A percentile compares a stretch with the other conserved stretches of the same genome.
Conservation (phyloP, 2,329 filamentous ascomycete genomes). For the Podosphaera xanthii region DNA sequence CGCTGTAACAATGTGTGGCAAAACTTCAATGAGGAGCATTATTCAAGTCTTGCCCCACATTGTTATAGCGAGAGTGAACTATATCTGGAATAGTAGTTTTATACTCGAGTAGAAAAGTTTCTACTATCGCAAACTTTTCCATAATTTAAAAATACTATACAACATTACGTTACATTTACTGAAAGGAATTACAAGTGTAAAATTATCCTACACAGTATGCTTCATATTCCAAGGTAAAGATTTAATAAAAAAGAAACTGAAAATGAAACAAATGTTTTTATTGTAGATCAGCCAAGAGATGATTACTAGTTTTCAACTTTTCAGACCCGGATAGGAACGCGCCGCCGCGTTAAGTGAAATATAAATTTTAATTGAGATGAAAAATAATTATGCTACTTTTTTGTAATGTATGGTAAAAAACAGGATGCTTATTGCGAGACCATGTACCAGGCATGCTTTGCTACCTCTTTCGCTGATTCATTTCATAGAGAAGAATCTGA, state of each 20-base stretch:
- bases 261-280: background rate
- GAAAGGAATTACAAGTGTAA: background rate
- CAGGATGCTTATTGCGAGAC: background rate
- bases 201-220: background rate
- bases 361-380: background rate
- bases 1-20: too few relatives aligned
- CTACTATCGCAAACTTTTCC: background rate
- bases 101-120: background rate
- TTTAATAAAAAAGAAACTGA: background rate
- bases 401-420: background rate
- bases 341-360: background rate
- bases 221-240: background rate
- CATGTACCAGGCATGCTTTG: background rate
- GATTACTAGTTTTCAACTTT: background rate
- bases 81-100: background rate
- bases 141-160: background rate
- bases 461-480: background rate
- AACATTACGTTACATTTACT: background rate
- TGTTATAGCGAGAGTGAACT: too few relatives aligned
- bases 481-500: background rate
- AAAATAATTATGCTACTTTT: background rate
- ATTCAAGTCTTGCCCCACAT: background rate
- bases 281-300: background rate
- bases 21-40: too few relatives aligned
- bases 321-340: background rate